These are phyloP conservation scores for Bipolaris cookei DNA, from an alignment of 2,329 filamentous ascomycete species.

Conservation along the genomic window DNA sequence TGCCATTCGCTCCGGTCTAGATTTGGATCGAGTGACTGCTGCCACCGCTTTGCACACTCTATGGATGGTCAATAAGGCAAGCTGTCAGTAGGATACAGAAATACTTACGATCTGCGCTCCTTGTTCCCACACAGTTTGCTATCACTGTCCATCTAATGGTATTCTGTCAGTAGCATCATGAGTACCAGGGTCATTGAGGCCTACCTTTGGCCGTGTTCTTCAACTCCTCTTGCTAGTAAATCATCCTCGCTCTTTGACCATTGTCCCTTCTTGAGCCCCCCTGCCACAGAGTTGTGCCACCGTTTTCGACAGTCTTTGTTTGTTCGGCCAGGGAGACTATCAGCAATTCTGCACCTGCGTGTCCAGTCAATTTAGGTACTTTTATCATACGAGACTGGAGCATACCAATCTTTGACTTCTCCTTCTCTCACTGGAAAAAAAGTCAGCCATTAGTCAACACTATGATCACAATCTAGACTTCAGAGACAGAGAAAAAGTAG, in stretches of 20 bases:
- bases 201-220: slow-evolving; percentile 48
- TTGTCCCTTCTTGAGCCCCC: slow-evolving; percentile 51
- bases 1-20: slow-evolving; percentile 51
- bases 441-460: neutral
- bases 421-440: slow-evolving; percentile 23
- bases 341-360: slow-evolving; percentile 47
- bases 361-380: slow-evolving; percentile 5
- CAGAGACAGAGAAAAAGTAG: neutral
- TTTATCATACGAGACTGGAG: neutral
- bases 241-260: slow-evolving; percentile 50
- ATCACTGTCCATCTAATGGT: slow-evolving; percentile 52
- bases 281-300: slow-evolving; percentile 50
- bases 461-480: neutral
- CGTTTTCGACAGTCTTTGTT: slow-evolving; percentile 57
- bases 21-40: slow-evolving; percentile 53
- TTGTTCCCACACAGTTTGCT: slow-evolving; percentile 47
- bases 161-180: neutral
- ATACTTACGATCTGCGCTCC: slow-evolving; percentile 51
- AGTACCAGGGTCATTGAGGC: neutral
- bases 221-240: slow-evolving; percentile 43
- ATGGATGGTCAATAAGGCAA: neutral
- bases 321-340: slow-evolving; percentile 48
- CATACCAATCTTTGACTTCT: slow-evolving; percentile 40
- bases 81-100: neutral
- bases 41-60: slow-evolving; percentile 59